Conservation (phyloP, 257 asterid species). For the Salvia hispanica region DNA sequence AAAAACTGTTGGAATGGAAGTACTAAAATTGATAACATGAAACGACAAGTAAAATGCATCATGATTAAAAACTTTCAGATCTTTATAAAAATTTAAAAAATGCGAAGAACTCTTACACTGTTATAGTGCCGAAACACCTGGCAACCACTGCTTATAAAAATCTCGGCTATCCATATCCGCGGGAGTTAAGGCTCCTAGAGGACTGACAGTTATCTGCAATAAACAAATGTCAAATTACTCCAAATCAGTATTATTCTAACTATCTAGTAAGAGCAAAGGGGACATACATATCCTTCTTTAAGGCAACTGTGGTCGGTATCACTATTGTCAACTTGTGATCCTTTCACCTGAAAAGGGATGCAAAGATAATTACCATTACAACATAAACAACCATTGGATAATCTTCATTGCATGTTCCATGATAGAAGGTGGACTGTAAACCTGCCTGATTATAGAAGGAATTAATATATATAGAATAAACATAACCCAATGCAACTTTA, state of each 20-base stretch:
- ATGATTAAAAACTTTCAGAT: conserved; percentile 8
- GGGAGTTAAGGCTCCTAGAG: conserved; percentile 74
- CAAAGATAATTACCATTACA: conserved; percentile 25
- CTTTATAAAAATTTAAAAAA: not conserved
- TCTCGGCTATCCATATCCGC: conserved; percentile 53
- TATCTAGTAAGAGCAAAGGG: conserved; percentile 7
- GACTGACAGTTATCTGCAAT: conserved; percentile 76
- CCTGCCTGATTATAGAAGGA: not conserved
- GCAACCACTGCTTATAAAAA: conserved; percentile 63
- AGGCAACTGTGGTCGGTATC: conserved; percentile 68
- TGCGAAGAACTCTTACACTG: conserved; percentile 34
- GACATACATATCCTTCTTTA: conserved; percentile 78
- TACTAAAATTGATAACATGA: not conserved
- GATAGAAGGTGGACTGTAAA: not conserved
- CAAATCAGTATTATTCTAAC: conserved; percentile 19
- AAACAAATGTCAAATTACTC: conserved; percentile 22
- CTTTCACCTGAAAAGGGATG: conserved; percentile 51
- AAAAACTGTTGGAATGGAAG: not conserved
- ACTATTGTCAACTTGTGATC: conserved; percentile 50
- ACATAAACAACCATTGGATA: conserved; percentile 17
- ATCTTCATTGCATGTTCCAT: conserved; percentile 3
- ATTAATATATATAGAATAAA: not conserved
- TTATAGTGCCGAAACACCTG: conserved; percentile 54
- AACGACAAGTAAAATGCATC: not conserved
- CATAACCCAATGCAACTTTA: conserved; percentile 3